phyloP scores from a whole-genome alignment of 2,329 filamentous ascomycete species.

The Diaporthe citrichinensis region DNA sequence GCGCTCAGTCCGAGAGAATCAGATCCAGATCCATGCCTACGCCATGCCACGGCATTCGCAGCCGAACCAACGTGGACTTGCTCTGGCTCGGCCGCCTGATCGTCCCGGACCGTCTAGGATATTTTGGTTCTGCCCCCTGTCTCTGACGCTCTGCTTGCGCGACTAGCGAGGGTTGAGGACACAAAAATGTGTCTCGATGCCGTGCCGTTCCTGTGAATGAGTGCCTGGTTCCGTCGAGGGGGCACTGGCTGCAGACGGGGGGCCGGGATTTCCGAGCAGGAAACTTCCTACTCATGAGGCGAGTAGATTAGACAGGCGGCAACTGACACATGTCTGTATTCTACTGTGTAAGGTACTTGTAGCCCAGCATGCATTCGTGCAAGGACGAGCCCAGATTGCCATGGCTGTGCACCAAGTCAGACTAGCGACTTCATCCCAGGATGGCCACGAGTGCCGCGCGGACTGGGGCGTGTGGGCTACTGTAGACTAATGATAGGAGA shows the following conservation, averaged over 20 bases:
- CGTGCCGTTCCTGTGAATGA: neutral
- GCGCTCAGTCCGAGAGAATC: neutral
- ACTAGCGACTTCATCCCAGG: neutral
- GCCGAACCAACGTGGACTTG: neutral
- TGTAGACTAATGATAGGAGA: neutral
- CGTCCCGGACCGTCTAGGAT: conserved; percentile 9
- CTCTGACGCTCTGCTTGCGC: neutral
- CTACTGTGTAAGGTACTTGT: neutral
- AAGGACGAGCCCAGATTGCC: conserved; percentile 10
- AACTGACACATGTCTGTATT: neutral
- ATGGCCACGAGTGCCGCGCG: conserved; percentile 9
- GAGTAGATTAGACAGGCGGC: neutral
- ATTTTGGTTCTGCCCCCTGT: neutral
- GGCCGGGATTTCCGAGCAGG: neutral
- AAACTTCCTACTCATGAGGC: neutral
- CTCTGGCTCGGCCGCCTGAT: conserved; percentile 18
- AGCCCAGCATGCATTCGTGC: neutral
- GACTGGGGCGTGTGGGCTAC: neutral
- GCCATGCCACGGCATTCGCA: neutral
- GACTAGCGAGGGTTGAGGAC: neutral
- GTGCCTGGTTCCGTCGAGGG: neutral
- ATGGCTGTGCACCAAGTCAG: conserved; percentile 10
- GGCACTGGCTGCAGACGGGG: neutral
- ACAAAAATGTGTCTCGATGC: neutral
- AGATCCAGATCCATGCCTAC: conserved; percentile 1